A percentile compares a stretch with the other conserved stretches of the same genome.
These are phyloP conservation scores for Singerocomus rubriflavus DNA, from an alignment of 1,284 basidiomycete species.

Conservation along the genomic window DNA sequence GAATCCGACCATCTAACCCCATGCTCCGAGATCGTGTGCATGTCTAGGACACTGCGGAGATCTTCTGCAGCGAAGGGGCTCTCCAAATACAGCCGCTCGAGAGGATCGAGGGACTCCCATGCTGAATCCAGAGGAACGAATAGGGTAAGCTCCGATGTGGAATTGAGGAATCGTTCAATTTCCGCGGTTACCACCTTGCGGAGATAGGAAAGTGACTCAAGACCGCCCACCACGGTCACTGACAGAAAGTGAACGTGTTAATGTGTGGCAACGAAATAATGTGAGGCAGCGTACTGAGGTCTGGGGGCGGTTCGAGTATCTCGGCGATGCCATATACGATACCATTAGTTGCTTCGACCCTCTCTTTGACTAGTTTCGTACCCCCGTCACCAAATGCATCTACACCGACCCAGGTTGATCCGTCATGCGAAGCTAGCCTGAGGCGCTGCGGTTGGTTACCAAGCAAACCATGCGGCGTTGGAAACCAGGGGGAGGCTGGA, in stretches of 20 bases:
- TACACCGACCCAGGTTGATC: conserved; percentile 60
- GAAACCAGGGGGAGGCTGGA: conserved; percentile 83
- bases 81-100: conserved; percentile 83
- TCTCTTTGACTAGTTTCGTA: conserved; percentile 52
- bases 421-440: conserved; percentile 54
- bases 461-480: conserved; percentile 76
- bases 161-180: conserved; percentile 53
- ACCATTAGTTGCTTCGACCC: conserved; percentile 69
- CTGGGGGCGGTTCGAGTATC: conserved; percentile 75
- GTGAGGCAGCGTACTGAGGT: conserved; percentile 56
- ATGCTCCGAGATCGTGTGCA: conserved; percentile 64
- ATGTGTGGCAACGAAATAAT: neutral
- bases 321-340: conserved; percentile 72
- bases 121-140: conserved; percentile 89
- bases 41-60: conserved; percentile 70
- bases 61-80: conserved; percentile 83
- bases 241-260: conserved; percentile 1
- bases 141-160: conserved; percentile 75
- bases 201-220: conserved; percentile 69
- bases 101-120: conserved; percentile 60
- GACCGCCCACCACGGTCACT: conserved; percentile 46
- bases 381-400: conserved; percentile 75
- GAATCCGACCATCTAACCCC: conserved; percentile 64
- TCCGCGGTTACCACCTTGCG: conserved; percentile 60
- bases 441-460: conserved; percentile 83